Evolutionary conservation across 2,329 filamentous ascomycete species (phyloP).

Genomic region (Xylariaceae sp.): DNA sequence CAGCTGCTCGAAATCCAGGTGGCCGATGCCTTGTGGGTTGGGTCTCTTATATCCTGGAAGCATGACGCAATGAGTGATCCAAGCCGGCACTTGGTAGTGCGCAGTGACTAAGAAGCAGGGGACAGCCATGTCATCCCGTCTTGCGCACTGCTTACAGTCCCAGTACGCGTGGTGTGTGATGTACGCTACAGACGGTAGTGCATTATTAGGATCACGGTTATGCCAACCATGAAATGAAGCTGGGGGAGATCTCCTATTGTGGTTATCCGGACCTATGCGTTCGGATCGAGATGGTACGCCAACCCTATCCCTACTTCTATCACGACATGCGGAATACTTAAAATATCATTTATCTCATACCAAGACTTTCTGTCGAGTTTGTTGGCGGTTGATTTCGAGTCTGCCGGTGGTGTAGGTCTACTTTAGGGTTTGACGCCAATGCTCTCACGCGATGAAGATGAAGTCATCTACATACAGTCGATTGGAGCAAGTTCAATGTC

Average conservation of each 20-base stretch:
- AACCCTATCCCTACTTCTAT: background rate
- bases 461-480: constrained; percentile 24
- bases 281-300: background rate
- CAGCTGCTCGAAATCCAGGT: background rate
- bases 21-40: background rate
- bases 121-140: background rate
- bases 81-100: background rate
- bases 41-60: background rate
- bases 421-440: constrained; percentile 12
- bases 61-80: background rate
- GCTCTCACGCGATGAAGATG: constrained; percentile 19
- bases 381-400: background rate
- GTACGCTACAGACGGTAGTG: background rate
- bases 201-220: constrained; percentile 1
- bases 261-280: too few species aligned
- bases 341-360: background rate
- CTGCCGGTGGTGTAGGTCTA: background rate
- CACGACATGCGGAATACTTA: too few species aligned
- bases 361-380: background rate
- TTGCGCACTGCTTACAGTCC: too few species aligned
- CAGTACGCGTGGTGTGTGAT: background rate
- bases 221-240: constrained; percentile 9
- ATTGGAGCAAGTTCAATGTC: background rate
- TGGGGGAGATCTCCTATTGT: constrained; percentile 1
- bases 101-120: background rate